Evolutionary conservation across 768 basidiomycete genomes (phyloP).

Genomic region (Xerocomus potaroensis): DNA sequence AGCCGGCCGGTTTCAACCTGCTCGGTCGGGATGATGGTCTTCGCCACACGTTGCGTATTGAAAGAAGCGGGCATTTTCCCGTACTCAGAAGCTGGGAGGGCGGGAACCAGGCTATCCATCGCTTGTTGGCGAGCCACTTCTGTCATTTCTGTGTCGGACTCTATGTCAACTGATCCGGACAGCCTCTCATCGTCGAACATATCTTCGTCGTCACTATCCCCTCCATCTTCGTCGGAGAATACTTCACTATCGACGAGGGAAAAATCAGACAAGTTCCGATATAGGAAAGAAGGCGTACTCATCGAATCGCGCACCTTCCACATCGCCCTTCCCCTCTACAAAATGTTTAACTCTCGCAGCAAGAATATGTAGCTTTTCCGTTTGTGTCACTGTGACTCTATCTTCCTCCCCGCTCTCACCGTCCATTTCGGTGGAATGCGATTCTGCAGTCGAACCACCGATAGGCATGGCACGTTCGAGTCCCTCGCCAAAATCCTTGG

Average conservation of each 20-base stretch:
- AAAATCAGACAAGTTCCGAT: neutral
- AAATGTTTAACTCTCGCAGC: slow-evolving; percentile 88
- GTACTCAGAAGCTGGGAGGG: slow-evolving; percentile 78
- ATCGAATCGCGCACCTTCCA: slow-evolving; percentile 85
- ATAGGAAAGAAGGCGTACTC: slow-evolving; percentile 52
- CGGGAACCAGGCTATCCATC: slow-evolving; percentile 80
- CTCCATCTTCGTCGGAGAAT: slow-evolving; percentile 60
- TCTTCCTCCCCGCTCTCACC: slow-evolving; percentile 32
- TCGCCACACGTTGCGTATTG: slow-evolving; percentile 66
- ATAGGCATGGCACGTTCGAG: slow-evolving; percentile 42
- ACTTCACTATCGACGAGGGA: slow-evolving; percentile 45
- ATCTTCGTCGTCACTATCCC: slow-evolving; percentile 28
- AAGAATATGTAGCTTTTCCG: slow-evolving; percentile 64
- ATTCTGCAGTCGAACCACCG: slow-evolving; percentile 10
- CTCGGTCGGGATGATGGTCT: slow-evolving; percentile 42
- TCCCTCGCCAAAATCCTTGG: slow-evolving; percentile 70
- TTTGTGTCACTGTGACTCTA: slow-evolving; percentile 57
- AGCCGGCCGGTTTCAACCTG: slow-evolving; percentile 26
- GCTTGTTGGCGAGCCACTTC: slow-evolving; percentile 50
- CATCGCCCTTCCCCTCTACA: slow-evolving; percentile 82
- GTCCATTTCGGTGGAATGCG: slow-evolving; percentile 51
- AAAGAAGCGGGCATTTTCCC: slow-evolving; percentile 79
- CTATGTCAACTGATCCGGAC: slow-evolving; percentile 43
- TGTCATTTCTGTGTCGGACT: slow-evolving; percentile 31
- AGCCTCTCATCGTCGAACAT: slow-evolving; percentile 39